Evolutionary conservation across 139 green algal genomes (phyloP).

Genomic region (Desmodesmus armatus): DNA sequence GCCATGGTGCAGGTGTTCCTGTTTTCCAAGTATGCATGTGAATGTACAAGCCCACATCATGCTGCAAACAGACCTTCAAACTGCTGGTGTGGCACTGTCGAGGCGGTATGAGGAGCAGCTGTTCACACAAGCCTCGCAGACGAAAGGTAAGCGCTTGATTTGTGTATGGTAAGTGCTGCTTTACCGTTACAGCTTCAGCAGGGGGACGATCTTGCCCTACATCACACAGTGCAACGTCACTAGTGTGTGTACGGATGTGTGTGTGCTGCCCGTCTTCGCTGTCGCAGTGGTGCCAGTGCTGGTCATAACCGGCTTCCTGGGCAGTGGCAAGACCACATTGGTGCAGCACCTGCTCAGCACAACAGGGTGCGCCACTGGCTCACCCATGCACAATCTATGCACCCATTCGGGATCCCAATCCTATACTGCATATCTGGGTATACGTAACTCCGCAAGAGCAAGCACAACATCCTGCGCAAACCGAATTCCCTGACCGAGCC

Average conservation of each 20-base stretch:
- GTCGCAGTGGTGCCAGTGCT: conserved; percentile 57
- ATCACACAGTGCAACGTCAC: too few species aligned
- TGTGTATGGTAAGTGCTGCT: too few species aligned
- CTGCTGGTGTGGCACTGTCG: background rate
- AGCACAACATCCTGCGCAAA: too few species aligned
- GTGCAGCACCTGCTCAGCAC: conserved; percentile 58
- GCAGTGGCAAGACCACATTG: conserved; percentile 68
- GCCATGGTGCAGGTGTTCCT: too few species aligned
- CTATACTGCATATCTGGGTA: too few species aligned
- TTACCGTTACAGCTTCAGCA: too few species aligned
- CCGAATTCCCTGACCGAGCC: background rate
- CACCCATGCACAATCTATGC: background rate
- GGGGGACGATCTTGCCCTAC: too few species aligned
- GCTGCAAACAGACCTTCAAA: too few species aligned
- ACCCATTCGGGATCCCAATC: too few species aligned
- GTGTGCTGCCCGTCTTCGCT: background rate
- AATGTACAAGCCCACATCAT: too few species aligned
- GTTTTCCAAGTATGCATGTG: too few species aligned
- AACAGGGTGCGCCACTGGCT: background rate
- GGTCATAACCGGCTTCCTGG: conserved; percentile 69
- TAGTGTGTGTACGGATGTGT: background rate
- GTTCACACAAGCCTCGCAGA: background rate
- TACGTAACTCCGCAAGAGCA: too few species aligned
- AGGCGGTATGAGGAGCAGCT: conserved; percentile 22
- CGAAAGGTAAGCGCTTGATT: background rate